Percentiles rank a stretch among this genome's conserved stretches.
Conservation (phyloP, 139 green algal species). For the Chlorella sorokiniana region DNA sequence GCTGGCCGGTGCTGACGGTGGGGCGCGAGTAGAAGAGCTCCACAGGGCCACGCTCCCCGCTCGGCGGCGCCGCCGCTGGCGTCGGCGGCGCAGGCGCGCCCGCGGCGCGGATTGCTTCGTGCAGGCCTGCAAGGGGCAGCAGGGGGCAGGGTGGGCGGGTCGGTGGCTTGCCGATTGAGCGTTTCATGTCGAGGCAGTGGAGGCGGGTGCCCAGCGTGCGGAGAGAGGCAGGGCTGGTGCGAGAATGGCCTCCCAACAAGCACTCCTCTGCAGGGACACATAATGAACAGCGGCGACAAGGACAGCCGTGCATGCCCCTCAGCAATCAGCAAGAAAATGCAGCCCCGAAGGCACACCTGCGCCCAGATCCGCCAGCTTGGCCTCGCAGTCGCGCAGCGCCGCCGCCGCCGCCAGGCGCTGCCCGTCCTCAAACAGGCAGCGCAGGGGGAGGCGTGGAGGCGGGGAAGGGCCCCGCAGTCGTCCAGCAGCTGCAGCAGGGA, state of each 20-base stretch:
- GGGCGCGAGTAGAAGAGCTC: conserved; percentile 15
- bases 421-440: conserved; percentile 5
- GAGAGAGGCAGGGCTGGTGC: too few species aligned
- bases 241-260: too few species aligned
- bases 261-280: too few species aligned
- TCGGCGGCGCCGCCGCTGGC: background rate
- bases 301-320: background rate
- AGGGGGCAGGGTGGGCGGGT: too few species aligned
- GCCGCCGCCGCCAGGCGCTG: background rate
- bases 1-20: background rate
- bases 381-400: background rate
- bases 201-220: too few species aligned
- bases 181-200: too few species aligned
- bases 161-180: too few species aligned
- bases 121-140: too few species aligned
- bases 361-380: background rate
- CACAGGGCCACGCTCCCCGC: background rate
- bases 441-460: conserved; percentile 4
- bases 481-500: conserved; percentile 11
- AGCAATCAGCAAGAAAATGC: background rate
- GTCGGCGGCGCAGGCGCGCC: background rate
- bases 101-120: background rate
- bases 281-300: too few species aligned
- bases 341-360: background rate
- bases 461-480: background rate